Base-by-base conservation (phyloP, 257 asterid genomes). In the Ocimum tenuiflorum region DNA sequence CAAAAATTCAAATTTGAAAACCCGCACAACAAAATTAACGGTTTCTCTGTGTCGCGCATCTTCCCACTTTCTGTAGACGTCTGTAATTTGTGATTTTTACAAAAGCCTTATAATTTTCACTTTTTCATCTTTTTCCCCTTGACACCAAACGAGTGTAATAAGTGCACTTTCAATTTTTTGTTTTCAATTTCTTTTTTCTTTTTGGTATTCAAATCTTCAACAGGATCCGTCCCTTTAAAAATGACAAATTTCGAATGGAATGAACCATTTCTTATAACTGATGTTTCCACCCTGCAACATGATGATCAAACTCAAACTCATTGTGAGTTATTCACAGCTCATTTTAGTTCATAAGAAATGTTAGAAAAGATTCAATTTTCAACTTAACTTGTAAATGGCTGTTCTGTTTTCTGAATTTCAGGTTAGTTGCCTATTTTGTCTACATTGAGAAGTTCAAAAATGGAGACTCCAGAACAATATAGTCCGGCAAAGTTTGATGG, bases 201-300 rank as follows among this genome's bases (percentile, higher is more conserved):
- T 71, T 46, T 19, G 24, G 56, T 7, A 54, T 86, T 85, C 82
- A 81, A 89, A 83, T 51, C 68, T 43, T 76, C 27, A 63, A 55
- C 63, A 49, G 53, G 38, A 59, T 42, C 66, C 9, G 68, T 65
- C 39, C 69, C 73, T 75, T 78, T 72, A 69, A 74, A 81, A 63
- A 88, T 88, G 92, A 82, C 73, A 58, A 84, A 76, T 60, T 46
- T 70, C 75, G 80, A 78, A 50, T 81, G 87, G 90, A 74, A 76
- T 61, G 90, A 84, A 81, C 94, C 94, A 67, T 86, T 89, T 80
- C 90, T 82, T 69, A 70, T 85, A 68, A 85, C 97, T 14, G 95
- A 85, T 55, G 91, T 65, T 80, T 80, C 83, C 62, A 68, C 70
- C 51, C 88, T 78, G 50, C 78, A 71, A 62, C 69, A 58, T 19